A percentile compares a stretch with the other conserved stretches of the same genome.
phyloP scores from a whole-genome alignment of 2,329 filamentous ascomycete genomes.

The Colletotrichum siamense region DNA sequence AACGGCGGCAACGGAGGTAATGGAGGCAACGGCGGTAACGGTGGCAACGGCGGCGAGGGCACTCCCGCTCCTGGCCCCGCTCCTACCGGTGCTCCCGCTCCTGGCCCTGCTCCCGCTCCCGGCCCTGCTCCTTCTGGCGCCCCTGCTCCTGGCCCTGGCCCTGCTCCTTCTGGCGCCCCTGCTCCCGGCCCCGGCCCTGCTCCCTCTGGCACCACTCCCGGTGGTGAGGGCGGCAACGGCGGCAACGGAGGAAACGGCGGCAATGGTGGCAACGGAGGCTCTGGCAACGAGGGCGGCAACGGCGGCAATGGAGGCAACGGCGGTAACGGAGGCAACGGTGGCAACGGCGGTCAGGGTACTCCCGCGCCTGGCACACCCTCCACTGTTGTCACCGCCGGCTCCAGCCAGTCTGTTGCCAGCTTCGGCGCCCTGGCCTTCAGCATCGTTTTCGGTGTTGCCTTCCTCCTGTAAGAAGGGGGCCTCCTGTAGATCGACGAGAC shows the following conservation, averaged over 20 bases:
- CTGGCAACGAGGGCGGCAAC: neutral
- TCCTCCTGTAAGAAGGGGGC: conserved; percentile 11
- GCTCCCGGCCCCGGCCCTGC: neutral
- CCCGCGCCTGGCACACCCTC: neutral
- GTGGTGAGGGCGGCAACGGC: neutral
- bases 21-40: neutral
- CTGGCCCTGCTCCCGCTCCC: neutral
- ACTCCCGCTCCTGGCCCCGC: neutral
- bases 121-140: neutral
- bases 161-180: neutral
- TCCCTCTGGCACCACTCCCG: neutral
- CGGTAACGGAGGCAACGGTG: neutral
- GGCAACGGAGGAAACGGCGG: neutral
- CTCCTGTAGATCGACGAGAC: neutral
- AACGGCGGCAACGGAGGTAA: neutral
- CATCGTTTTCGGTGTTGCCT: conserved; percentile 6
- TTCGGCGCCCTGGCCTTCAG: conserved; percentile 21
- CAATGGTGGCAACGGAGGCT: neutral
- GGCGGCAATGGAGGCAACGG: neutral
- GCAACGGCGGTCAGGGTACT: neutral
- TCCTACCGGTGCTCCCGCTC: neutral
- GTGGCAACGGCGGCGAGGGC: neutral
- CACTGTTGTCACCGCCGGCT: conserved; percentile 10
- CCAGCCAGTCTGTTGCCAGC: conserved; percentile 21
- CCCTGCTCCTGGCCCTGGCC: neutral